Evolutionary conservation across 2,329 filamentous ascomycete species (phyloP).

Genomic region (Colletotrichum sidae): DNA sequence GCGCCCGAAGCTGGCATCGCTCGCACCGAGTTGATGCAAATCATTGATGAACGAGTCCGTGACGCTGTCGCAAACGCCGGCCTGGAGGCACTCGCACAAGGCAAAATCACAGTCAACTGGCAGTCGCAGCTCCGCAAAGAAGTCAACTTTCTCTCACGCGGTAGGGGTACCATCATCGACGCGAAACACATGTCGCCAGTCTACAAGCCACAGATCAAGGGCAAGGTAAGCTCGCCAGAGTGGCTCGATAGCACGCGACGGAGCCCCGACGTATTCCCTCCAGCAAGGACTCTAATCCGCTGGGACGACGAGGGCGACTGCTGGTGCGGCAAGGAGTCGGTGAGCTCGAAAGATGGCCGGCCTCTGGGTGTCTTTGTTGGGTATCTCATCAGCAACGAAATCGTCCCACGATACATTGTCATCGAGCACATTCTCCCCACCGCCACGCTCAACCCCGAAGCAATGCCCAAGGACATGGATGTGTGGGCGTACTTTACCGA

Average conservation of each 20-base stretch:
- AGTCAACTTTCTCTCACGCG: constrained; percentile 79
- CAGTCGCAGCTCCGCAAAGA: constrained; percentile 60
- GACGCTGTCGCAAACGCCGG: constrained; percentile 58
- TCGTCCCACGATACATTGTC: constrained; percentile 77
- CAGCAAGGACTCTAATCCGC: constrained; percentile 67
- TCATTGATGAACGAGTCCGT: constrained; percentile 56
- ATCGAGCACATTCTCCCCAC: constrained; percentile 77
- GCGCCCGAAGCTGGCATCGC: constrained; percentile 48
- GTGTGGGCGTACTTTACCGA: constrained; percentile 73
- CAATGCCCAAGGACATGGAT: constrained; percentile 76
- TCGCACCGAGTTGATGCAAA: constrained; percentile 52
- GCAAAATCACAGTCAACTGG: constrained; percentile 58
- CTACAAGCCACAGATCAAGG: constrained; percentile 53
- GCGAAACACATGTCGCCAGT: constrained; percentile 69
- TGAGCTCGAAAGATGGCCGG: constrained; percentile 50
- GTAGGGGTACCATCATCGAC: constrained; percentile 75
- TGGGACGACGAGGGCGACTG: constrained; percentile 89
- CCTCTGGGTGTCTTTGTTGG: constrained; percentile 72
- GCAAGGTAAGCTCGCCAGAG: constrained; percentile 32
- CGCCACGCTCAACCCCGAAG: constrained; percentile 70
- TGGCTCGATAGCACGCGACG: constrained; percentile 31
- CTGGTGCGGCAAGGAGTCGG: constrained; percentile 76
- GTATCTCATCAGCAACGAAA: constrained; percentile 67
- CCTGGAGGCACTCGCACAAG: constrained; percentile 59
- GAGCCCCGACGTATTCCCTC: constrained; percentile 44